phyloP scores from a whole-genome alignment of 768 basidiomycete species.

The Suillus alpinus region DNA sequence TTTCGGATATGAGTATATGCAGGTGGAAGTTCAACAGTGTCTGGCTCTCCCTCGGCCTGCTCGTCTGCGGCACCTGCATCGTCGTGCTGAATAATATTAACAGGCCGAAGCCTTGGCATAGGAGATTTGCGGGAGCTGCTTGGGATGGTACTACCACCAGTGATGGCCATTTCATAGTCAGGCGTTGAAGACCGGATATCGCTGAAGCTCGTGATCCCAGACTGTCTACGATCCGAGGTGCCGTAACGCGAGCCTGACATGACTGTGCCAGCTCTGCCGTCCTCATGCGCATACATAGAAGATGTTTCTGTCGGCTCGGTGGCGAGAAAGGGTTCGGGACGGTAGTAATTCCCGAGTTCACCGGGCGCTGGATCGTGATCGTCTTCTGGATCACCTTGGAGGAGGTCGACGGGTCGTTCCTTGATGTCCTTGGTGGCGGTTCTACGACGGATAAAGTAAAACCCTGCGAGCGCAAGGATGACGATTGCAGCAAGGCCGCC shows the following conservation, averaged over 20 bases:
- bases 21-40: conserved; percentile 81
- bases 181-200: conserved; percentile 48
- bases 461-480: conserved; percentile 36
- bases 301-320: conserved; percentile 54
- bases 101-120: conserved; percentile 54
- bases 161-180: conserved; percentile 28
- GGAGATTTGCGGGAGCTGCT: conserved; percentile 36
- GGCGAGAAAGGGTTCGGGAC: conserved; percentile 73
- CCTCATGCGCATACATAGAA: conserved; percentile 34
- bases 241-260: conserved; percentile 24
- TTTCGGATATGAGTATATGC: conserved; percentile 67
- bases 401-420: conserved; percentile 65
- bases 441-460: conserved; percentile 53
- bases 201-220: conserved; percentile 23
- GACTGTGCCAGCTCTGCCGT: conserved; percentile 20
- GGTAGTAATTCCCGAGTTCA: conserved; percentile 68
- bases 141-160: conserved; percentile 20
- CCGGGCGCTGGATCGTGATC: conserved; percentile 38
- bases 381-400: conserved; percentile 55
- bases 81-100: conserved; percentile 84
- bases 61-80: conserved; percentile 65
- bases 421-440: conserved; percentile 39
- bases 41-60: conserved; percentile 38
- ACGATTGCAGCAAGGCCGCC: conserved; percentile 55
- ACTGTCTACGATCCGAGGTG: conserved; percentile 23